Percentiles rank a stretch among this genome's conserved stretches.
phyloP scores from a whole-genome alignment of 768 basidiomycete species.

The Amanita polypyramis region DNA sequence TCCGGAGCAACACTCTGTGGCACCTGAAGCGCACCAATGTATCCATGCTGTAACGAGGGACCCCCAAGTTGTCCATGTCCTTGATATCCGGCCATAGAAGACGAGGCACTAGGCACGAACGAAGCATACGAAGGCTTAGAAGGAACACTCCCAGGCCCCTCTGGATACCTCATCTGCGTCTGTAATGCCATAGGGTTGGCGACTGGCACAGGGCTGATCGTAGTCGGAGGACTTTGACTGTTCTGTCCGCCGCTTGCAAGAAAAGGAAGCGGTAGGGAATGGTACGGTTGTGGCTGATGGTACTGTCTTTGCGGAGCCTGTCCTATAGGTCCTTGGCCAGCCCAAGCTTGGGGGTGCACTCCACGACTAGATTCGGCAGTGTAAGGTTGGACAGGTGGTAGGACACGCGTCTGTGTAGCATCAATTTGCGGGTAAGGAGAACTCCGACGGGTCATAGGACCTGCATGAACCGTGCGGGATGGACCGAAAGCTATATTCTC shows the following conservation, averaged over 20 bases:
- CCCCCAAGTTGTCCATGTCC: neutral
- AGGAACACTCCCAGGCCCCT: neutral
- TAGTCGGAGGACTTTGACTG: neutral
- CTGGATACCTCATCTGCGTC: neutral
- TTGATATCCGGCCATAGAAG: neutral
- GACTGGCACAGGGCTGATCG: neutral
- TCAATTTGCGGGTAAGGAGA: conserved; percentile 4
- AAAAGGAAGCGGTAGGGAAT: neutral
- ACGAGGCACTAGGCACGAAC: neutral
- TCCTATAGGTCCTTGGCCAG: neutral
- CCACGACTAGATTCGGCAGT: neutral
- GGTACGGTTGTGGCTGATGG: neutral
- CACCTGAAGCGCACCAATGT: neutral
- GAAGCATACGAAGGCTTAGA: neutral
- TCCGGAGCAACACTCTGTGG: neutral
- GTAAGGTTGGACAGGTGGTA: neutral
- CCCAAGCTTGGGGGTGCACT: neutral
- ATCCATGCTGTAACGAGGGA: neutral
- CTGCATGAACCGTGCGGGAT: neutral
- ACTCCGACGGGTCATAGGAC: neutral
- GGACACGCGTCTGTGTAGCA: neutral
- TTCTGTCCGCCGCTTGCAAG: neutral
- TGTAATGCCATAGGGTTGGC: neutral
- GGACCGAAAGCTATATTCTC: neutral
- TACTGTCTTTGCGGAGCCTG: conserved; percentile 1